Evolutionary conservation across 106 monocot species (phyloP).

Genomic region (Dioscorea dumetorum): DNA sequence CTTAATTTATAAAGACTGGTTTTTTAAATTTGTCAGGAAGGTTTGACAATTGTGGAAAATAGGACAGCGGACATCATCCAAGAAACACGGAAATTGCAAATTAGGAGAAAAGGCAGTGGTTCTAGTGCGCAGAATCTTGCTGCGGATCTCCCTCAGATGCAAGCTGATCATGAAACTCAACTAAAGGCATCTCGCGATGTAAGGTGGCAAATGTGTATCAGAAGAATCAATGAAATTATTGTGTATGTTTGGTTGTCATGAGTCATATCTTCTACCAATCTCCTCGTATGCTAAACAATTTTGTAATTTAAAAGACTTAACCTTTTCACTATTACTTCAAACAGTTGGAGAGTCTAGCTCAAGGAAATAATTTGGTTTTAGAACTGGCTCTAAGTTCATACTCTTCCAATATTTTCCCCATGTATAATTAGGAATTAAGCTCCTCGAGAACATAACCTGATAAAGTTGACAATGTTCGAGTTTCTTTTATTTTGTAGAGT

Average conservation of each 20-base stretch:
- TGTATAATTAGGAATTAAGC: too few species aligned
- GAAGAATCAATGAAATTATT: conserved; percentile 12
- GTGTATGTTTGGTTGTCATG: not conserved
- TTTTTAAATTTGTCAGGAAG: conserved; percentile 44
- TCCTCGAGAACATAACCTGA: too few species aligned
- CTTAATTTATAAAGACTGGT: too few species aligned
- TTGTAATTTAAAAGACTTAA: too few species aligned
- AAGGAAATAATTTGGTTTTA: too few species aligned
- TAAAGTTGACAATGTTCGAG: too few species aligned
- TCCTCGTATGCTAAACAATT: too few species aligned
- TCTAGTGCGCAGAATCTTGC: conserved; percentile 15
- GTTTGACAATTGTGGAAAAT: conserved; percentile 67
- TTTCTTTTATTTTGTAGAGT: too few species aligned
- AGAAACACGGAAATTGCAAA: conserved; percentile 62
- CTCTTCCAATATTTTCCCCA: too few species aligned
- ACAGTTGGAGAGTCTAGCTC: too few species aligned
- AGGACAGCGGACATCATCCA: conserved; percentile 50
- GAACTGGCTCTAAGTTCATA: too few species aligned
- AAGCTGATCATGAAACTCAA: conserved; percentile 49
- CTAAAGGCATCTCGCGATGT: conserved; percentile 86
- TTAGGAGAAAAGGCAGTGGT: conserved; percentile 52
- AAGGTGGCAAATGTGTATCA: conserved; percentile 58
- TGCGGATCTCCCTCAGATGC: conserved; percentile 25
- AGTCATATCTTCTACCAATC: not conserved
- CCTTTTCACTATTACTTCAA: too few species aligned